Conservation (phyloP, 2,329 filamentous ascomycete genomes). For the Fusarium torulosum region DNA sequence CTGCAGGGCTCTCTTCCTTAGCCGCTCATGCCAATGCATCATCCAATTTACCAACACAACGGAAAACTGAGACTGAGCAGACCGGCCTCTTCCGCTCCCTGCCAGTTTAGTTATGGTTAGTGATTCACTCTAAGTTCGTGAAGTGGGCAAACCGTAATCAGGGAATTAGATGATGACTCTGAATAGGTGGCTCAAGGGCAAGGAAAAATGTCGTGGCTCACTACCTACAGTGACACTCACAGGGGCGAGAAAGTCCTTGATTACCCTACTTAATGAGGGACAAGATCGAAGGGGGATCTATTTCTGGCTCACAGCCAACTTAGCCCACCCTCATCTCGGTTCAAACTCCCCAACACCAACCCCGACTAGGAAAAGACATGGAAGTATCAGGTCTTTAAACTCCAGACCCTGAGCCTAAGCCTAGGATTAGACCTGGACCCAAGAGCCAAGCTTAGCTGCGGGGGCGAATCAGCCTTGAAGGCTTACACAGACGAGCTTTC, state of each 20-base stretch:
- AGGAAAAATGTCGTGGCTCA: neutral
- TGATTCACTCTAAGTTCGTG: neutral
- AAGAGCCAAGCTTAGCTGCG: slow-evolving; percentile 22
- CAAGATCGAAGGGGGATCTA: slow-evolving; percentile 24
- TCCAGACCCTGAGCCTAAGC: slow-evolving; percentile 22
- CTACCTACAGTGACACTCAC: slow-evolving; percentile 5
- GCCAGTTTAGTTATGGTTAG: neutral
- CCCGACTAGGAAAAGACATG: slow-evolving; percentile 22
- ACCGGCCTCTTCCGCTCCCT: neutral
- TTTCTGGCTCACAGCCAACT: slow-evolving; percentile 30
- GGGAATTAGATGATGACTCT: neutral
- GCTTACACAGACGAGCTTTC: slow-evolving; percentile 21
- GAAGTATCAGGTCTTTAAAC: slow-evolving; percentile 8
- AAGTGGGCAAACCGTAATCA: neutral
- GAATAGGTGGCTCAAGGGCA: neutral
- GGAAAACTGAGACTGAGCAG: neutral
- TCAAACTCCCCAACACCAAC: slow-evolving; percentile 27
- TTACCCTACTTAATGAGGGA: slow-evolving; percentile 7
- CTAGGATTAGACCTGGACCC: neutral
- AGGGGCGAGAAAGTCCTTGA: neutral
- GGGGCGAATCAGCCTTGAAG: slow-evolving; percentile 35
- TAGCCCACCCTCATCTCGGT: slow-evolving; percentile 39
- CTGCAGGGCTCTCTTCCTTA: neutral
- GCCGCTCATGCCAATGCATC: slow-evolving; percentile 10
- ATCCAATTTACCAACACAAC: slow-evolving; percentile 12